Evolutionary conservation across 106 monocot genomes (phyloP), one percentile per base, ranked within the genome.

Genomic region (Agapanthus africanus): DNA sequence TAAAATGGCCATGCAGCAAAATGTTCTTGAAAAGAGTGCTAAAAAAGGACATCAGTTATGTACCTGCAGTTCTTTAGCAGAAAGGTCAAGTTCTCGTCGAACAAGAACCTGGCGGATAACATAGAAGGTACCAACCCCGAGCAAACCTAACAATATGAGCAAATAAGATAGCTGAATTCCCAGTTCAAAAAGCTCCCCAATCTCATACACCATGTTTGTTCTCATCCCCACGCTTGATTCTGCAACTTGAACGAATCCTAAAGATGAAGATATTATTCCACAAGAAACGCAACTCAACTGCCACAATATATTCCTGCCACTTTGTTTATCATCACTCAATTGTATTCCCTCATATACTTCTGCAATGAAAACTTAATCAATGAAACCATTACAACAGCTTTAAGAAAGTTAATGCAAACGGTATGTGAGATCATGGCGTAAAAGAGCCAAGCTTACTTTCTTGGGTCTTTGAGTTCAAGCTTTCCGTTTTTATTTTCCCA

Each of bases 101-200:
- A 95, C 83, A 73, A 95, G 91, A 71, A 91, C 91, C 68, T 95
- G 95, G 26, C 95, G 91, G 71, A 95, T 85, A 39, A 95, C 95
- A 80, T 76, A 88, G 54, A 95, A 95, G n/a, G 85, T 78, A 10
- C 95, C 91, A 81, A 78, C 77, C 50, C 95, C 95, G 51, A 95
- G 88, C 13, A 95, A 77, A 36, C 85, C 95, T 35, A 95, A 72
- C 37, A 95, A 73, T 34, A 86, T 78, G 23, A 95, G 71, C 67
- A 95, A 77, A 78, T 95, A 95, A 54, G 88, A 79, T 25, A 95
- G 73, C 49, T 95, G 95, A 57, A 95, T 95, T 76, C 95, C 91
- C 37, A 95, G 67, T 76, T 95, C 95, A 75, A 95, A 95, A 18
- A 91, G 73, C 77, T 91, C 95, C 25, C 85, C 85, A 54, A 78